Conservation (phyloP, 495 filamentous ascomycete genomes). For the Penicillium flavigenum region DNA sequence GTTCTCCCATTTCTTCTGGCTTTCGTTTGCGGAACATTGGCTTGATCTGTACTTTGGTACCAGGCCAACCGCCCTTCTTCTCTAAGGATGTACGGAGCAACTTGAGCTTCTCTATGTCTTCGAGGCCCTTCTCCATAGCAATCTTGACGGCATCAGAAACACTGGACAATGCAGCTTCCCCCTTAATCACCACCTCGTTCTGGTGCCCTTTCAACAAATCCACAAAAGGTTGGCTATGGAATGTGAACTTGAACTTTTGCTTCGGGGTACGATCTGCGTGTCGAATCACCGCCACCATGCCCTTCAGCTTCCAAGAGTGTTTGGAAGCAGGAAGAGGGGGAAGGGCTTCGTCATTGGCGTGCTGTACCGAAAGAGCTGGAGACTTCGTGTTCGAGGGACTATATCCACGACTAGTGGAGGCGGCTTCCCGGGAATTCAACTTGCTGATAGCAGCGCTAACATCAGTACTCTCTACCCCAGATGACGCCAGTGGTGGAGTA, state of each 20-base stretch:
- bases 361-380: conserved; percentile 31
- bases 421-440: conserved; percentile 27
- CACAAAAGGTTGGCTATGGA: conserved; percentile 94
- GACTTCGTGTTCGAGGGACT: conserved; percentile 35
- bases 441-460: conserved; percentile 21
- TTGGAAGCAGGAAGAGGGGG: conserved; percentile 82
- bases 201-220: conserved; percentile 90
- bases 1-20: conserved; percentile 51
- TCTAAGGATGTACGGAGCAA: conserved; percentile 79
- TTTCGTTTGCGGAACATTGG: conserved; percentile 91
- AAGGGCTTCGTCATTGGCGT: conserved; percentile 28
- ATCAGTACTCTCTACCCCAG: conserved; percentile 44
- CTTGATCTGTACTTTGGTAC: conserved; percentile 98
- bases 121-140: conserved; percentile 72
- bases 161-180: conserved; percentile 84
- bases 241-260: conserved; percentile 99
- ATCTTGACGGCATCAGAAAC: conserved; percentile 80
- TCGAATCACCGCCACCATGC: conserved; percentile 94
- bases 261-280: conserved; percentile 97
- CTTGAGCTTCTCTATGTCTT: conserved; percentile 84
- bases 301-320: conserved; percentile 96
- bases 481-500: conserved; percentile 49
- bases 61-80: conserved; percentile 89
- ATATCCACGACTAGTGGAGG: conserved; percentile 25
- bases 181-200: conserved; percentile 93